phyloP scores from a whole-genome alignment of 129 eudicot genomes.

The Chrysanthemum makinoi region DNA sequence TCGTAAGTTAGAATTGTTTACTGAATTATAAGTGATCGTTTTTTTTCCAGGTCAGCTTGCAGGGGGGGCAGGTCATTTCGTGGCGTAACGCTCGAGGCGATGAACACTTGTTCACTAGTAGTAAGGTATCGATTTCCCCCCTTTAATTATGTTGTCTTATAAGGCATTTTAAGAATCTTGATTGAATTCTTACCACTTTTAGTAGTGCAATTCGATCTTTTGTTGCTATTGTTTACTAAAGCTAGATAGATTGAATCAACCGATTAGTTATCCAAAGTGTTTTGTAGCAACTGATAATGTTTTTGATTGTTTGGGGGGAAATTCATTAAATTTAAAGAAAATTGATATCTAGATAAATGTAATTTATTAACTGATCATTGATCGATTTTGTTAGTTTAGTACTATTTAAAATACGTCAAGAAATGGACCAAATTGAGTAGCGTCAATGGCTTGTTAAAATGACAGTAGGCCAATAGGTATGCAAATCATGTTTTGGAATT shows the following conservation, averaged over 20 bases:
- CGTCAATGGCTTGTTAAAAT: neutral
- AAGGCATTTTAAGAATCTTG: neutral
- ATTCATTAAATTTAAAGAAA: neutral
- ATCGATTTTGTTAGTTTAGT: neutral
- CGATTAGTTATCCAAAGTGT: neutral
- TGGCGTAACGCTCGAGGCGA: conserved; percentile 81
- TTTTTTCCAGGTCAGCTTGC: conserved; percentile 74
- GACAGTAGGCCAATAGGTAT: neutral
- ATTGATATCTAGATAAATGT: neutral
- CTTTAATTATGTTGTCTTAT: neutral
- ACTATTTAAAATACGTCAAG: conserved; percentile 10
- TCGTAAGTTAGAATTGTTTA: neutral
- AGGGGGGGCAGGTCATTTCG: conserved; percentile 88
- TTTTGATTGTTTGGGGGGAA: neutral
- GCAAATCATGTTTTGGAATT: conserved; percentile 8
- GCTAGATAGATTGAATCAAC: neutral
- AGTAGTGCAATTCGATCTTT: conserved; percentile 2
- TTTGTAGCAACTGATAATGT: neutral
- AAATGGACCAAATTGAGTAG: neutral
- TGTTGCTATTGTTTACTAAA: neutral
- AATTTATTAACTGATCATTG: neutral
- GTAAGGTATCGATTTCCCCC: conserved; percentile 44
- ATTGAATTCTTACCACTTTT: conserved; percentile 18
- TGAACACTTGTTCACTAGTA: conserved; percentile 78
- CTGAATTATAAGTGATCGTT: neutral